Base-by-base conservation (phyloP, 345 rosid genomes). In the Theobroma cacao region DNA sequence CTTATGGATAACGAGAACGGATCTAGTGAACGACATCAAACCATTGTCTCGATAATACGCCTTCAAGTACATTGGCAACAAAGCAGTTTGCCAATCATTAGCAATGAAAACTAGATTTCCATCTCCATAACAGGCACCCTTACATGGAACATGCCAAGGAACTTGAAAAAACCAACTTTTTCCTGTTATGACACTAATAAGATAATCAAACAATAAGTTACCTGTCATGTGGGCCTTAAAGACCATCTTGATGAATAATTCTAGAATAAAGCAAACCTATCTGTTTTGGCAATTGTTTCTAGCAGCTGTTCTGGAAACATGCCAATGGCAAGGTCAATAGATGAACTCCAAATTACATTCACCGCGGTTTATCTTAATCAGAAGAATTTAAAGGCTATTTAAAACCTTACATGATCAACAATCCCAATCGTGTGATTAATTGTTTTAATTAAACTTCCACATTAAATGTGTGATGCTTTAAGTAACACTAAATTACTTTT, bases 1-100 rank as follows among this genome's bases (percentile, higher is more conserved):
- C 11, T 45, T 45, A 45, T 45, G 48, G 15, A 45, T 45, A 45
- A 95, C 93, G 69, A 95, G 90, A 80, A 93, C 65, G 4, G 96
- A 92, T 87, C 99, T 87, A 33, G 98, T 13, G 48, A 45, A 45
- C 3, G 48, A 13, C 48, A 45, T 45, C 15, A 12, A 45, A 4
- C 98, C 48, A 12, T 45, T 45, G 15, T 45, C 48, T 3, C 17
- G 48, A 45, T 45, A 12, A 45, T 45, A 45, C 3, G 48, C 48
- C 48, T 45, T 45, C 48, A 45, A 45, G 48, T 45, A 45, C 48
- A 45, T 4, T 45, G 48, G 48, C 48, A 45, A 45, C 15, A 45
- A 45, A 15, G 15, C 48, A 12, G 15, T 45, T 11, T 45, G 48
- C 48, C 48, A 45, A 45, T 45, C 48, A 45, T 45, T 45, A 45